These are phyloP conservation scores for Chaetomidium leptoderma DNA, from an alignment of 495 filamentous ascomycete species.

Conservation along the genomic window DNA sequence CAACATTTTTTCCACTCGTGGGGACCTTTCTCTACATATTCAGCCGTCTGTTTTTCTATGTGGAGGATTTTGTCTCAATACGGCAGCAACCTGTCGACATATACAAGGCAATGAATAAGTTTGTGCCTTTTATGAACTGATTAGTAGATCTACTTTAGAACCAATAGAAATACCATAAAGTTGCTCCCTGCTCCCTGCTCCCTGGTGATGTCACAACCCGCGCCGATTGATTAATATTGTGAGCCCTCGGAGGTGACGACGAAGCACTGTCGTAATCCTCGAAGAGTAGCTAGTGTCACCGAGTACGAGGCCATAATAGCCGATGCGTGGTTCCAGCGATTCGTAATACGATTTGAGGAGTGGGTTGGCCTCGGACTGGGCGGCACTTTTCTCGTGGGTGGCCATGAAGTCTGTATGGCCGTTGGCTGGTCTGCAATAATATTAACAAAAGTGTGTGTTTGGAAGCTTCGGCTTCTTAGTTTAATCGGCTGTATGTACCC, in stretches of 20 bases:
- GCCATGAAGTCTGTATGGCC: no score
- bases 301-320: conserved; percentile 48
- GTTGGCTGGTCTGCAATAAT: no score
- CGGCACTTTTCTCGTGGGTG: neutral
- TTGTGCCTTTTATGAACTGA: conserved; percentile 9
- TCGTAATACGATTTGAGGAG: conserved; percentile 28
- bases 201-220: no score
- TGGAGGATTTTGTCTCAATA: conserved; percentile 7
- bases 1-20: neutral
- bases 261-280: no score
- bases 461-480: no score
- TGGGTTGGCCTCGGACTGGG: conserved; percentile 1
- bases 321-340: conserved; percentile 46
- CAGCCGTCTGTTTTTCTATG: conserved; percentile 3
- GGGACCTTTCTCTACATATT: neutral
- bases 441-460: no score
- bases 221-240: no score
- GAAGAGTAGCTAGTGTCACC: conserved; percentile 51
- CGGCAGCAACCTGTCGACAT: conserved; percentile 4
- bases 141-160: no score
- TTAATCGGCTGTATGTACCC: no score
- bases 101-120: conserved; percentile 5
- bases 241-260: no score
- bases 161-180: no score
- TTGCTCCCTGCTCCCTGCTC: no score